These are phyloP conservation scores for Geotrichum reessii DNA, from an alignment of 1,139 yeast genomes.

Conservation along the genomic window DNA sequence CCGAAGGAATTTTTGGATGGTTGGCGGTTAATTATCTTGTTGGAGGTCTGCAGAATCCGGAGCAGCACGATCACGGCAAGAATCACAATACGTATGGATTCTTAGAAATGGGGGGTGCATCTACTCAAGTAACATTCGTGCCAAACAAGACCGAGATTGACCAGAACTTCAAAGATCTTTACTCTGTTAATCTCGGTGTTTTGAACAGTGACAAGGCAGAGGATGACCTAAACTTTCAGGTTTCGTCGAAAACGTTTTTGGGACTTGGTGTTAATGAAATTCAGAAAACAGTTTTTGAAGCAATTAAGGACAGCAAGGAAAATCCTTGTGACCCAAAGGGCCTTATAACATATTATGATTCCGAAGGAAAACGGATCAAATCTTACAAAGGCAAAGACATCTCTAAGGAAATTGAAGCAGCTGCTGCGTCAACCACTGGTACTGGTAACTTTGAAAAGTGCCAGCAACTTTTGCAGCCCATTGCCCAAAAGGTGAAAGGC, in stretches of 20 bases:
- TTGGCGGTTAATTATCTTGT: constrained; percentile 64
- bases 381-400: constrained; percentile 26
- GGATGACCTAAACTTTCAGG: constrained; percentile 35
- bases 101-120: constrained; percentile 85
- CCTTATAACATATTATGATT: constrained; percentile 10
- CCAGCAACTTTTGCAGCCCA: constrained; percentile 47
- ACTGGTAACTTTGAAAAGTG: constrained; percentile 57
- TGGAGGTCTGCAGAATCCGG: constrained; percentile 51
- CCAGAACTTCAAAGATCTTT: constrained; percentile 52
- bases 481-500: constrained; percentile 35
- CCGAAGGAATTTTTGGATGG: constrained; percentile 83
- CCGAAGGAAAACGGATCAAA: constrained; percentile 12
- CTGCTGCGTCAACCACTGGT: constrained; percentile 42
- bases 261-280: constrained; percentile 78
- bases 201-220: constrained; percentile 32
- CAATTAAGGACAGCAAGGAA: constrained; percentile 20
- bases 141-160: constrained; percentile 54
- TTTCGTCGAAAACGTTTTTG: constrained; percentile 61
- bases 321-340: constrained; percentile 49
- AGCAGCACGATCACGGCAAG: constrained; percentile 46
- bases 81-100: constrained; percentile 63
- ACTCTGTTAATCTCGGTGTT: constrained; percentile 45
- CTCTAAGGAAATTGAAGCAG: constrained; percentile 7
- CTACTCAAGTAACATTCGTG: constrained; percentile 76
- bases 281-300: constrained; percentile 45